phyloP scores from a whole-genome alignment of 2,329 filamentous ascomycete species.

The Aspergillus sp. region DNA sequence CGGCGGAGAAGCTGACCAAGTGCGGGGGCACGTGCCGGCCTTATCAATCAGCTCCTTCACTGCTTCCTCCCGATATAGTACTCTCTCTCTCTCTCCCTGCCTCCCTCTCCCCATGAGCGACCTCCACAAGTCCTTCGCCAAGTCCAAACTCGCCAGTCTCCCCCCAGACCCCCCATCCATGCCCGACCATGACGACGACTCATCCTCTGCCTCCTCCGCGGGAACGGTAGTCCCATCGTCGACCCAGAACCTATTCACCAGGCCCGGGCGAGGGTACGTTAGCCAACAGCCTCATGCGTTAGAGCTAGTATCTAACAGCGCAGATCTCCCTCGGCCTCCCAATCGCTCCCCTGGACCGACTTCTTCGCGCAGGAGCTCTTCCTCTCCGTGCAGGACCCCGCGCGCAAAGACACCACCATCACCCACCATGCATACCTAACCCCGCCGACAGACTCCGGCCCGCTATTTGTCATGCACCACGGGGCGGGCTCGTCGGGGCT shows the following conservation, averaged over 20 bases:
- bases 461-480: constrained; percentile 88
- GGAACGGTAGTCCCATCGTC: constrained; percentile 80
- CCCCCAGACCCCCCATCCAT: constrained; percentile 41
- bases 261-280: constrained; percentile 53
- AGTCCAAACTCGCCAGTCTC: constrained; percentile 58
- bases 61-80: background rate
- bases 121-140: constrained; percentile 68
- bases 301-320: constrained; percentile 1
- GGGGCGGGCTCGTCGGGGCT: constrained; percentile 88
- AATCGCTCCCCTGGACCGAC: constrained; percentile 72
- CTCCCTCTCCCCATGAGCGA: constrained; percentile 56
- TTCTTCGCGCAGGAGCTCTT: constrained; percentile 87
- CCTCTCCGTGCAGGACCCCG: constrained; percentile 39
- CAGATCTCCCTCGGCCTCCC: constrained; percentile 35
- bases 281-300: too few species aligned
- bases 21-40: too few species aligned
- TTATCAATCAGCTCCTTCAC: too few species aligned
- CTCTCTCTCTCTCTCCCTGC: background rate
- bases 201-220: constrained; percentile 71
- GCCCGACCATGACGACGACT: constrained; percentile 49
- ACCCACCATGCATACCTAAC: constrained; percentile 81
- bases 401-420: constrained; percentile 32
- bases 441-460: constrained; percentile 61
- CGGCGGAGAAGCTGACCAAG: too few species aligned
- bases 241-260: constrained; percentile 62